phyloP scores from a whole-genome alignment of 1,139 yeast genomes.

The Blastobotrys apis region DNA sequence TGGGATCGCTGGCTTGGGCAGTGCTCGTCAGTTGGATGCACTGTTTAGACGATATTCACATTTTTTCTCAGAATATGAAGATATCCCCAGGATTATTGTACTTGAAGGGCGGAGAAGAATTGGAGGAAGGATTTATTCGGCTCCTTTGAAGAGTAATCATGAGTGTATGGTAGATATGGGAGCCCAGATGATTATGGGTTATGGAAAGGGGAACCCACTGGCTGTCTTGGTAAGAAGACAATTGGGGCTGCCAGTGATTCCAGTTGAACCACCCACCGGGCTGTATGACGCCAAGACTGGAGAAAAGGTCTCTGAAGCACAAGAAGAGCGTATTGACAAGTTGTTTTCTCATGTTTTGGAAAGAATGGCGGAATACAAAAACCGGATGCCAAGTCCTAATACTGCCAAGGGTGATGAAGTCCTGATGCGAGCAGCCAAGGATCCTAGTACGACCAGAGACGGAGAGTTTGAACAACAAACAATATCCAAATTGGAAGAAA shows the following conservation, averaged over 20 bases:
- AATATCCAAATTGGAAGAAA: constrained; percentile 36
- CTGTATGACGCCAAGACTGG: constrained; percentile 35
- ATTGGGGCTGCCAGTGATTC: constrained; percentile 39
- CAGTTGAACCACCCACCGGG: constrained; percentile 33
- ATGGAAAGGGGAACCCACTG: constrained; percentile 42
- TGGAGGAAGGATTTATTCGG: constrained; percentile 43
- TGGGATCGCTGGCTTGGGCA: constrained; percentile 42
- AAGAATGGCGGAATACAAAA: constrained; percentile 36
- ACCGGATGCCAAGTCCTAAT: constrained; percentile 33
- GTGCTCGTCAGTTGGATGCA: constrained; percentile 42
- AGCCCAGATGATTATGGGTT: constrained; percentile 41
- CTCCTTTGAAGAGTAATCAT: constrained; percentile 29
- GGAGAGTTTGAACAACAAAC: constrained; percentile 32
- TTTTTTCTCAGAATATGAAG: constrained; percentile 37
- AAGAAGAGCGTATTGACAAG: constrained; percentile 35
- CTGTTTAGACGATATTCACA: constrained; percentile 36
- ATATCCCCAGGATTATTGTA: constrained; percentile 38
- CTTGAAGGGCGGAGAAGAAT: constrained; percentile 41
- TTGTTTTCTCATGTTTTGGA: constrained; percentile 38
- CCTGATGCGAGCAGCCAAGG: constrained; percentile 36
- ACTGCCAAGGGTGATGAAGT: constrained; percentile 39
- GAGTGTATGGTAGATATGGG: constrained; percentile 38
- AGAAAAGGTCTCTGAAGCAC: constrained; percentile 28
- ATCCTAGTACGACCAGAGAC: constrained; percentile 30
- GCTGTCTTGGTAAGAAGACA: constrained; percentile 40